Evolutionary conservation across 305 asterid genomes (phyloP).

Genomic region (Ajuga reptans): DNA sequence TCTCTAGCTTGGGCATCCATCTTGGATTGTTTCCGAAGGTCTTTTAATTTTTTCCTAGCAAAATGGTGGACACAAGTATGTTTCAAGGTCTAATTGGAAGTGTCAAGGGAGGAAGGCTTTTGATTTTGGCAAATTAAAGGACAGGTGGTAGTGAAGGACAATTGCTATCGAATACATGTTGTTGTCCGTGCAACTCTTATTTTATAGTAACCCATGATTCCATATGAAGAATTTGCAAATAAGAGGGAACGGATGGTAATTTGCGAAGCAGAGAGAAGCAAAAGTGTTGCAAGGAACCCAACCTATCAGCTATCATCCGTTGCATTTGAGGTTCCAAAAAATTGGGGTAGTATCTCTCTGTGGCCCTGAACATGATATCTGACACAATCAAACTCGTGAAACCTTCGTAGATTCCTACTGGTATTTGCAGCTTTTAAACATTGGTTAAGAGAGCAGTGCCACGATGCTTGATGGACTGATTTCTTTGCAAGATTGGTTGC

Average conservation of each 20-base stretch:
- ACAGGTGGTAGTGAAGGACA: background rate
- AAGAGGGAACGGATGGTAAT: background rate
- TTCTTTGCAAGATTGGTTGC: background rate
- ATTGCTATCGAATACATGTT: background rate
- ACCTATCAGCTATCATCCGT: background rate
- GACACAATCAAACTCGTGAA: background rate
- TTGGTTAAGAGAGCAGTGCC: background rate
- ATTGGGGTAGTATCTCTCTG: background rate
- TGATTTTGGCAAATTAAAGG: background rate
- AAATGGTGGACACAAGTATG: background rate
- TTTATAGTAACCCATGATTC: background rate
- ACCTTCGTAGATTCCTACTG: background rate
- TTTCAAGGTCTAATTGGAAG: background rate
- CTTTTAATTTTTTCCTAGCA: background rate
- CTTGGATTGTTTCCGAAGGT: background rate
- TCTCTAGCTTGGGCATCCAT: background rate
- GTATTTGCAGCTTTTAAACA: background rate
- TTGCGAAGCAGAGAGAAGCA: background rate
- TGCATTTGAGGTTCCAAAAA: background rate
- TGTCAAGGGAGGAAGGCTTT: background rate
- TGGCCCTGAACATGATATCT: constrained; percentile 1
- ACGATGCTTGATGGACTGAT: background rate
- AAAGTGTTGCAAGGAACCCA: background rate
- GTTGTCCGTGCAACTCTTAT: background rate
- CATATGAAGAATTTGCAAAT: background rate